These are phyloP conservation scores for Gliomastix tumulicola DNA, from an alignment of 2,329 filamentous ascomycete genomes.

Conservation along the genomic window DNA sequence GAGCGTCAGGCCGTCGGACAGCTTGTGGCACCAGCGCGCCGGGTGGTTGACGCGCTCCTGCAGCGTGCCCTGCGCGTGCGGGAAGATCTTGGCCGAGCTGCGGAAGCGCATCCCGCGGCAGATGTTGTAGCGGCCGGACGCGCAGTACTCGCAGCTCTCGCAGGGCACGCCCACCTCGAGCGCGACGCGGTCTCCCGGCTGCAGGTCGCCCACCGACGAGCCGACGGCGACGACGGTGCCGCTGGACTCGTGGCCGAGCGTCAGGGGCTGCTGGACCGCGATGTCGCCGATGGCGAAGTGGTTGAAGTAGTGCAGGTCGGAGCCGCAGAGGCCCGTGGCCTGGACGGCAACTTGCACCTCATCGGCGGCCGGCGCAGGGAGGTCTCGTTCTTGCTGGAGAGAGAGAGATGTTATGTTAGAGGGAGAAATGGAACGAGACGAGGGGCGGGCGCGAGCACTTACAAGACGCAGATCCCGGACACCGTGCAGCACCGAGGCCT, in stretches of 20 bases:
- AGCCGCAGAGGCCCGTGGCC: conserved; percentile 59
- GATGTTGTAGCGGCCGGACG: conserved; percentile 53
- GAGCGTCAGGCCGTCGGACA: conserved; percentile 33
- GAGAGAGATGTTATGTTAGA: background rate
- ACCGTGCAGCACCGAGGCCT: conserved; percentile 48
- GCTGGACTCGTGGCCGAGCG: conserved; percentile 73
- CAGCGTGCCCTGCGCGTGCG: conserved; percentile 52
- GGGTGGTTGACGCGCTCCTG: conserved; percentile 50
- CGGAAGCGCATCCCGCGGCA: conserved; percentile 50
- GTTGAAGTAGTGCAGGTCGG: conserved; percentile 59
- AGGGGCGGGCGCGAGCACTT: conserved; percentile 16
- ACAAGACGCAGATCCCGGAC: conserved; percentile 43
- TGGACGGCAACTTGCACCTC: conserved; percentile 56
- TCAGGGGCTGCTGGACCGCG: conserved; percentile 59
- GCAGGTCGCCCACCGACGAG: conserved; percentile 44
- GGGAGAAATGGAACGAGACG: background rate
- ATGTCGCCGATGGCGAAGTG: conserved; percentile 62
- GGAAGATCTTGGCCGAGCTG: conserved; percentile 47
- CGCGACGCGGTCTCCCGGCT: conserved; percentile 63
- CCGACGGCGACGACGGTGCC: conserved; percentile 65
- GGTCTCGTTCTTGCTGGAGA: conserved; percentile 44
- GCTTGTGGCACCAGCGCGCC: conserved; percentile 36
- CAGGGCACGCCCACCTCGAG: conserved; percentile 73
- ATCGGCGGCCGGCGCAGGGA: conserved; percentile 42
- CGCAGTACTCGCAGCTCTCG: conserved; percentile 42